A percentile compares a stretch with the other conserved stretches of the same genome.
Conservation (phyloP, 73 alveolate genomes). For the Symbiodinium natans region DNA sequence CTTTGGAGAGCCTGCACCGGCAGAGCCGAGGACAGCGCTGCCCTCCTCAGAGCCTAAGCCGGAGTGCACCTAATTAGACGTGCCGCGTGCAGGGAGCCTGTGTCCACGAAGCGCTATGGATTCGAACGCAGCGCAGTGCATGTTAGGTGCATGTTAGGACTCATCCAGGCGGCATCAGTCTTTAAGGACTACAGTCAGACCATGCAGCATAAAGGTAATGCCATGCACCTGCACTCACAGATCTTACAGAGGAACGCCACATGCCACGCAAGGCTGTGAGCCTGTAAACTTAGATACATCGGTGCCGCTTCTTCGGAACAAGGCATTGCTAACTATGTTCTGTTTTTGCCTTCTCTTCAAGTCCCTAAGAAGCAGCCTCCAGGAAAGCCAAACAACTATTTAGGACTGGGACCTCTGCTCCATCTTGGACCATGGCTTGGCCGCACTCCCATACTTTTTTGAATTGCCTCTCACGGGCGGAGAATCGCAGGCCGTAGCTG, state of each 20-base stretch:
- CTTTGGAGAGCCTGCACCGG: neutral
- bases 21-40: neutral
- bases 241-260: too few relatives aligned
- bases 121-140: neutral
- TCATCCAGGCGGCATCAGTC: neutral
- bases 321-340: neutral
- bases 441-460: too few relatives aligned
- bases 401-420: neutral
- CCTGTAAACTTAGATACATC: neutral
- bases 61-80: neutral
- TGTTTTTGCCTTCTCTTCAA: neutral
- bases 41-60: neutral
- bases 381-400: neutral
- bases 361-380: neutral
- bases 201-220: too few relatives aligned
- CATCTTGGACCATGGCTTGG: too few relatives aligned
- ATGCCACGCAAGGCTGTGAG: neutral
- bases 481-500: too few relatives aligned
- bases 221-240: too few relatives aligned
- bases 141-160: neutral
- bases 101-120: neutral
- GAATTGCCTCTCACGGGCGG: too few relatives aligned
- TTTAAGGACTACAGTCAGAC: too few relatives aligned
- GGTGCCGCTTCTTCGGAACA: neutral
- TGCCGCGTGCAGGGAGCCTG: conserved; percentile 17